These are phyloP conservation scores for Coniochaeta pulveracea DNA, from an alignment of 2,329 filamentous ascomycete genomes.

Conservation along the genomic window DNA sequence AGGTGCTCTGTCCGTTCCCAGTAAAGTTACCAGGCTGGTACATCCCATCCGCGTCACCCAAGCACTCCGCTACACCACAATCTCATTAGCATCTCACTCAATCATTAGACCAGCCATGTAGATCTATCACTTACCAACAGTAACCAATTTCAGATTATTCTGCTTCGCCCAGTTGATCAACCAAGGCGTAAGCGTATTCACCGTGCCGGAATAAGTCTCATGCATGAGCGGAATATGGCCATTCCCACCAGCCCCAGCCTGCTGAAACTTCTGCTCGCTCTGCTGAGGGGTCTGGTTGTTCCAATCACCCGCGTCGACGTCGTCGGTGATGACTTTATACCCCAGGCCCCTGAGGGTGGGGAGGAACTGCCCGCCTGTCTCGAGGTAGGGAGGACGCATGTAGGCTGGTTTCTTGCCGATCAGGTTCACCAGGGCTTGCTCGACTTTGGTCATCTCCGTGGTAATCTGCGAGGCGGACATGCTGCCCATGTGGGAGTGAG, in stretches of 20 bases:
- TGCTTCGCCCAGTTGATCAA: conserved; percentile 37
- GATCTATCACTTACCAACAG: conserved; percentile 29
- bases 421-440: conserved; percentile 38
- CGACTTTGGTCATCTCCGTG: conserved; percentile 36
- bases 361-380: conserved; percentile 31
- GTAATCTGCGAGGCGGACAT: conserved; percentile 26
- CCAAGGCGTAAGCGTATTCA: conserved; percentile 34
- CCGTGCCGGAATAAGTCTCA: conserved; percentile 38
- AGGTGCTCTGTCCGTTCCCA: conserved; percentile 3
- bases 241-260: conserved; percentile 27
- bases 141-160: conserved; percentile 35
- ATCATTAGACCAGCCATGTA: neutral
- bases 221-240: conserved; percentile 48
- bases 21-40: conserved; percentile 28
- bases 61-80: conserved; percentile 24
- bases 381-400: conserved; percentile 38
- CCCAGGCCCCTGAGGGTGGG: conserved; percentile 31
- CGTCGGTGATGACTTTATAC: conserved; percentile 50
- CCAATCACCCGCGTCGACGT: conserved; percentile 52
- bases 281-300: conserved; percentile 36
- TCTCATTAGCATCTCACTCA: neutral
- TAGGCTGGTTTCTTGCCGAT: conserved; percentile 36
- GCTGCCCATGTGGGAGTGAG: conserved; percentile 31
- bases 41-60: conserved; percentile 26
- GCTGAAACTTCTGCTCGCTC: conserved; percentile 40